Conservation (phyloP, 208 protist species). For the Acanthamoeba lenticulata region DNA sequence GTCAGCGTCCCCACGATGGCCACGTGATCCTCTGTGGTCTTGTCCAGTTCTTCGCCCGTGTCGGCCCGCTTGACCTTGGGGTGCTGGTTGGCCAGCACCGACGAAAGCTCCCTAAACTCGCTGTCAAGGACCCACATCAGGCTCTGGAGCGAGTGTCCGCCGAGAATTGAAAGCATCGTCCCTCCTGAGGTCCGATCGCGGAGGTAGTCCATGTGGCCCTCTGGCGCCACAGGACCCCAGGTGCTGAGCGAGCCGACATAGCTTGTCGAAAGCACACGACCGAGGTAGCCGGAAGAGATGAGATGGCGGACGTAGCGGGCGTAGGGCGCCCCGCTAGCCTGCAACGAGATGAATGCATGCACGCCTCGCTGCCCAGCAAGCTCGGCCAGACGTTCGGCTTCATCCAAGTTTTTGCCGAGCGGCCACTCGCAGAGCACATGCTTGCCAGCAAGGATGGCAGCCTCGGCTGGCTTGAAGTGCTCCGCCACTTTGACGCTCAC, state of each 20-base stretch:
- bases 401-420: not conserved
- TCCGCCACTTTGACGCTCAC: constrained; percentile 18
- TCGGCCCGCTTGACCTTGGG: not conserved
- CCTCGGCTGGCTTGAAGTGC: not conserved
- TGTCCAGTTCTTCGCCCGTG: not conserved
- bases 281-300: not conserved
- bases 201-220: not conserved
- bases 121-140: not conserved
- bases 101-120: not conserved
- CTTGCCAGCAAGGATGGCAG: constrained; percentile 1
- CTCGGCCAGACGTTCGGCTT: not conserved
- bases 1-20: not conserved
- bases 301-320: not conserved
- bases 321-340: not conserved
- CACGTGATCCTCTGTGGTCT: not conserved
- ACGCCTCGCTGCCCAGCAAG: not conserved
- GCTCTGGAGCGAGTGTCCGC: not conserved
- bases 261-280: not conserved
- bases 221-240: not conserved
- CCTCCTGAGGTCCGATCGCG: not conserved
- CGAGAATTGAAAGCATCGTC: not conserved
- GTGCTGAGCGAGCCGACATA: not conserved
- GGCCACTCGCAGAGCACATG: constrained; percentile 52
- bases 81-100: constrained; percentile 4
- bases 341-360: not conserved